A percentile compares a stretch with the other conserved stretches of the same genome.
phyloP scores from a whole-genome alignment of 805 yeast genomes.

The Saturnispora besseyi region DNA sequence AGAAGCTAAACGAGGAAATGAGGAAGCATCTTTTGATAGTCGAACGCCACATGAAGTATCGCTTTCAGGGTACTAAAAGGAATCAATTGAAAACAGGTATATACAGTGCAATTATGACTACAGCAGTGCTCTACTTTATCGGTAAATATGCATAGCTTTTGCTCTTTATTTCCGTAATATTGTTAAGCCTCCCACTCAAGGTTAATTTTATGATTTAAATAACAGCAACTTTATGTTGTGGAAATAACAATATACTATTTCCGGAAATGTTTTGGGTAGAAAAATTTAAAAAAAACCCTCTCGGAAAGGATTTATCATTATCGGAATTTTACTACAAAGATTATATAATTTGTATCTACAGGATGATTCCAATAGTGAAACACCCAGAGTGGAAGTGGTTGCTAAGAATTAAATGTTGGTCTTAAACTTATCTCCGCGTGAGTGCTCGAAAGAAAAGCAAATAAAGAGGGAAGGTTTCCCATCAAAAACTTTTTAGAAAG shows the following conservation, averaged over 20 bases:
- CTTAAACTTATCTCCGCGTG: not conserved
- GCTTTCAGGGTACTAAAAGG: constrained; percentile 30
- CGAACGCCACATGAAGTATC: not conserved
- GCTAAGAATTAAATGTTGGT: not conserved
- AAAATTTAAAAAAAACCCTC: too few relatives aligned
- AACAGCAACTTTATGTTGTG: too few relatives aligned
- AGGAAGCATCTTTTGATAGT: constrained; percentile 11
- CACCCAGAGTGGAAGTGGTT: too few relatives aligned
- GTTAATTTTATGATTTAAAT: too few relatives aligned
- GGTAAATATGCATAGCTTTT: not conserved
- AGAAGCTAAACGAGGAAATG: not conserved
- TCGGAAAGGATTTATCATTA: too few relatives aligned
- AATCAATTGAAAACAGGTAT: constrained; percentile 11
- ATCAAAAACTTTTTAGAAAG: not conserved
- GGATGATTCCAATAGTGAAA: not conserved
- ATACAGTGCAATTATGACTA: not conserved
- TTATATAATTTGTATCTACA: too few relatives aligned
- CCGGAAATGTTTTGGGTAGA: too few relatives aligned
- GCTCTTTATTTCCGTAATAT: too few relatives aligned
- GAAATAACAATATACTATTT: too few relatives aligned
- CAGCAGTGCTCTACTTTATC: not conserved
- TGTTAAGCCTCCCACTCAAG: not conserved
- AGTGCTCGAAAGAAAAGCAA: not conserved
- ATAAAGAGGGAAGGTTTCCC: not conserved
- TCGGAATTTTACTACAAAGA: too few relatives aligned